Base-by-base conservation (phyloP, 139 green algal species). In the Chlamydomonas sphaeroides region DNA sequence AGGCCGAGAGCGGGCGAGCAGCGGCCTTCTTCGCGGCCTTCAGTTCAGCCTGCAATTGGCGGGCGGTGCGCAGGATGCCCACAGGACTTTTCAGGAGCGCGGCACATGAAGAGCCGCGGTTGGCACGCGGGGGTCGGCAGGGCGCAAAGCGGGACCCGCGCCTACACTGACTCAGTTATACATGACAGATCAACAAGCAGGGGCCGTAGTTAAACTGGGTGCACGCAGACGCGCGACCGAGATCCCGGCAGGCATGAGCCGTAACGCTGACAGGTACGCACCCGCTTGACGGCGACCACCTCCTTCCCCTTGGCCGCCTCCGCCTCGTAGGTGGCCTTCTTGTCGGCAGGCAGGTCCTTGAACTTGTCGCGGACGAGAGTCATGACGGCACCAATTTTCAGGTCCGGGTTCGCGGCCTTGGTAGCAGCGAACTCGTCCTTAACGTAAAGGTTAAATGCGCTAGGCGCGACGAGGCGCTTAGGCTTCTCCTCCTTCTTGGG, bases 381-480 rank as follows among this genome's bases (percentile, higher is more conserved):
- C 2, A 11, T 14, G 5, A n/a, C 35, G 20, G 65, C 68, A 0
- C 33, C 15, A 5, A 85, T 36, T 6, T 61, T 45, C 10, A 42
- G 2, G 0, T 15, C 42, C 0, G 56, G 39, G 21, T 49, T 38
- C 42, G 18, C 67, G 28, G 70, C 70, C 48, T 77, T 65, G 3
- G 77, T 36, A 18, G 53, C 18, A 4, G 75, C 28, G 35, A 73
- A 79, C 14, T 53, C 49, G 26, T 18, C 53, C 45, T 79, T 79
- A 14, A 67, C 20, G 39, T 65, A 85, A 2, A 85, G 59, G 57
- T 85, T 79, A 42, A 59, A 85, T 11, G 79, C 79, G 1, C 32
- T 56, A 1, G 68, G 79, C 0, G 79, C 68, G 3, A 42, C 41
- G n/a, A 38, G 41, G 10, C 32, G 17, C 25, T 41, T 35, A 1